Percentiles rank a stretch among this genome's conserved stretches.
Evolutionary conservation across 2,329 filamentous ascomycete species (phyloP).

Genomic region (Cordyceps javanica): DNA sequence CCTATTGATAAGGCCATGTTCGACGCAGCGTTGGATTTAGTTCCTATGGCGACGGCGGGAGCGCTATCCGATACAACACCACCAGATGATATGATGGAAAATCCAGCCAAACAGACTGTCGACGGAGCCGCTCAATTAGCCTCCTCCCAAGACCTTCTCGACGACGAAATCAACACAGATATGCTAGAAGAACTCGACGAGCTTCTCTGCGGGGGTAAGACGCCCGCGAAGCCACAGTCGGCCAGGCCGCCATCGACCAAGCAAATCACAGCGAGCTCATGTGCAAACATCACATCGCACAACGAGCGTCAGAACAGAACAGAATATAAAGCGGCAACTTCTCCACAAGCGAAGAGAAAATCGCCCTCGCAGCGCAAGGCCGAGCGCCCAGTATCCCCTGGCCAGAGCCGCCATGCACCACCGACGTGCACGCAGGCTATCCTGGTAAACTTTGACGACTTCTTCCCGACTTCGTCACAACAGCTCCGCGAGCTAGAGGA

Average conservation of each 20-base stretch:
- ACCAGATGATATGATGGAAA: not conserved
- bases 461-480: conserved; percentile 52
- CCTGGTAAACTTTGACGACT: conserved; percentile 45
- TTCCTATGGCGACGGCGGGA: not conserved
- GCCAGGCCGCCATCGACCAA: not conserved
- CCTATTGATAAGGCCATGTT: not conserved
- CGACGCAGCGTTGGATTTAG: not conserved
- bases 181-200: conserved; percentile 16
- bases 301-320: not conserved
- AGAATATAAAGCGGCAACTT: not conserved
- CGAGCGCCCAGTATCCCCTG: conserved; percentile 7
- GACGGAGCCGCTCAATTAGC: too few relatives aligned
- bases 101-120: not conserved
- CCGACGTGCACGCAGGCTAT: conserved; percentile 47
- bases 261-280: not conserved
- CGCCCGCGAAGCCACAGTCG: not conserved
- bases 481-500: conserved; percentile 47
- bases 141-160: conserved; percentile 12
- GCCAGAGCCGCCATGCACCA: conserved; percentile 20
- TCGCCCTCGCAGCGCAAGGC: not conserved
- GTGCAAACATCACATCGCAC: not conserved
- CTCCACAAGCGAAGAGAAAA: not conserved
- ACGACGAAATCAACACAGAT: conserved; percentile 22
- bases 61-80: not conserved
- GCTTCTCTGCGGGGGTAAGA: conserved; percentile 1